A percentile compares a stretch with the other conserved stretches of the same genome.
These are phyloP conservation scores for Geosmithia morbida DNA, from an alignment of 2,329 filamentous ascomycete genomes.

Conservation along the genomic window DNA sequence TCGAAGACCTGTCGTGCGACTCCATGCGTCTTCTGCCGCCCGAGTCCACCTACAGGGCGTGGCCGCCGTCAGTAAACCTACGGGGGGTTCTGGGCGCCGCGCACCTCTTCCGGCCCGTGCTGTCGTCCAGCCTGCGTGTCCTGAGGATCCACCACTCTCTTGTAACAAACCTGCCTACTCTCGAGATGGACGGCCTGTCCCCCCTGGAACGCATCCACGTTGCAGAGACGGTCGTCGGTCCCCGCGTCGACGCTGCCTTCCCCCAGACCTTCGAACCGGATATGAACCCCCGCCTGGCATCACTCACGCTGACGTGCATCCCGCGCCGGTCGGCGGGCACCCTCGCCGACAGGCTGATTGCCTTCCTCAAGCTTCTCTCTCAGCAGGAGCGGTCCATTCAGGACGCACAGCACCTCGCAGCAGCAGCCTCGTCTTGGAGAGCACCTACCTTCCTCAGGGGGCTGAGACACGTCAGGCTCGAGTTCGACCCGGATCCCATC, in stretches of 20 bases:
- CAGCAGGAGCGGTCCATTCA: conserved; percentile 33
- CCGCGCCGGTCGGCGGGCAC: conserved; percentile 37
- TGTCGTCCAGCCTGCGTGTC: conserved; percentile 35
- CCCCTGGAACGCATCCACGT: conserved; percentile 20
- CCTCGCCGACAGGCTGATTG: conserved; percentile 28
- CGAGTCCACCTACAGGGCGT: conserved; percentile 4
- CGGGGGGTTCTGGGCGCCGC: conserved; percentile 28
- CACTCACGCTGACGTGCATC: conserved; percentile 37
- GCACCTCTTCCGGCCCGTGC: conserved; percentile 34
- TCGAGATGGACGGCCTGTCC: conserved; percentile 22
- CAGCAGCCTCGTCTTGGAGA: conserved; percentile 13
- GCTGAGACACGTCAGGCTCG: conserved; percentile 37
- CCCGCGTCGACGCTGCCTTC: conserved; percentile 28
- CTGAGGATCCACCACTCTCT: conserved; percentile 45
- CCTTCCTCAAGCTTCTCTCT: conserved; percentile 30
- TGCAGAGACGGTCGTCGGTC: conserved; percentile 28
- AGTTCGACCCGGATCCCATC: conserved; percentile 32
- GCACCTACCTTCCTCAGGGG: conserved; percentile 30
- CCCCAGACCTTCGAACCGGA: conserved; percentile 35
- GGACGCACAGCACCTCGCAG: conserved; percentile 7
- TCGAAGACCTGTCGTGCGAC: conserved; percentile 40
- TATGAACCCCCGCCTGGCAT: conserved; percentile 38
- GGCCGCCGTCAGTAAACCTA: conserved; percentile 17
- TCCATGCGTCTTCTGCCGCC: conserved; percentile 16
- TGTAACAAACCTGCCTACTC: conserved; percentile 36